phyloP scores from a whole-genome alignment of 768 basidiomycete species.

The Boletus speciosus region DNA sequence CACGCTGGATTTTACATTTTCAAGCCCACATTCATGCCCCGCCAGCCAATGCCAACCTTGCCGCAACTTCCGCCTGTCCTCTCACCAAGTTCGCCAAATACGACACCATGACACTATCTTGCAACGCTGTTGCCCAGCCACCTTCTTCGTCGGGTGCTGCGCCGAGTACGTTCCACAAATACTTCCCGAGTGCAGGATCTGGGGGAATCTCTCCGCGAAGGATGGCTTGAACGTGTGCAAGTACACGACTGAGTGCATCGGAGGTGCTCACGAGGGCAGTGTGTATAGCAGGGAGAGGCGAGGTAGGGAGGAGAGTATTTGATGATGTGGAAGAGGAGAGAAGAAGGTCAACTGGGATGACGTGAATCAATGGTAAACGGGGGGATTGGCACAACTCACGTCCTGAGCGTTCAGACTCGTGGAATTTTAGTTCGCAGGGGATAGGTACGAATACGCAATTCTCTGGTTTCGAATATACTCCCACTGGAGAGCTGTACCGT shows the following conservation, averaged over 20 bases:
- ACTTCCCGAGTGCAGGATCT: constrained; percentile 83
- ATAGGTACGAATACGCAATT: constrained; percentile 94
- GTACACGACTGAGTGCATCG: constrained; percentile 79
- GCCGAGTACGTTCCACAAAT: constrained; percentile 82
- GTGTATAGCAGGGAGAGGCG: constrained; percentile 54
- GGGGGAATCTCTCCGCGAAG: constrained; percentile 74
- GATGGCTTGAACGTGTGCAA: constrained; percentile 79
- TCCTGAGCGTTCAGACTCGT: constrained; percentile 80
- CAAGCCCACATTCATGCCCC: constrained; percentile 18
- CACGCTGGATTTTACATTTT: constrained; percentile 4
- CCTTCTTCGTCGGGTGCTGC: constrained; percentile 72
- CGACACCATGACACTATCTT: constrained; percentile 93
- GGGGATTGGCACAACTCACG: constrained; percentile 47
- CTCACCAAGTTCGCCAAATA: constrained; percentile 93
- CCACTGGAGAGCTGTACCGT: constrained; percentile 71
- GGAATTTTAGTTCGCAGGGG: constrained; percentile 80
- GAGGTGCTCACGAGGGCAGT: constrained; percentile 63
- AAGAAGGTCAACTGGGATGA: constrained; percentile 69
- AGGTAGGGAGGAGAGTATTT: constrained; percentile 36
- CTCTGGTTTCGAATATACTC: constrained; percentile 85
- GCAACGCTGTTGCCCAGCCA: constrained; percentile 72
- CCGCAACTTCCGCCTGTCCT: constrained; percentile 89
- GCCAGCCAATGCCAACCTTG: constrained; percentile 75
- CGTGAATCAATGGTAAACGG: constrained; percentile 5
- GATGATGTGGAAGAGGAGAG: constrained; percentile 48